Conservation (phyloP, 345 rosid genomes). For the Pugionium dolabratum region DNA sequence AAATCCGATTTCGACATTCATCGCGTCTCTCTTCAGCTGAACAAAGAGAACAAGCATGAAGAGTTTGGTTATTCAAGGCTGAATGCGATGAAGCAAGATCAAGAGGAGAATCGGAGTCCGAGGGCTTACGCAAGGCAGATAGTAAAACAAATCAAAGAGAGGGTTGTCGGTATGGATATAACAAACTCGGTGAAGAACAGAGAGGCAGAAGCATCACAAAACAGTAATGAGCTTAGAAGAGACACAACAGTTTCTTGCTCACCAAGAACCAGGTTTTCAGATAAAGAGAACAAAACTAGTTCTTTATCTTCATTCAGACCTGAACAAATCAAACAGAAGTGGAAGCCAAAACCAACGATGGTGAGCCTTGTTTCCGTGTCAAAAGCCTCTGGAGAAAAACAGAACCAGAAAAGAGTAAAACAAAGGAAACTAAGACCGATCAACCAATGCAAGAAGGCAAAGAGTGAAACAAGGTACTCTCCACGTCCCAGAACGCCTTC, state of each 20-base stretch:
- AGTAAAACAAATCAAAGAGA: constrained; percentile 73
- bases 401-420: constrained; percentile 34
- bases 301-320: constrained; percentile 19
- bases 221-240: constrained; percentile 30
- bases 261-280: constrained; percentile 55
- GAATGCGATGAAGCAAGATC: constrained; percentile 44
- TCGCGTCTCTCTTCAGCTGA: constrained; percentile 75
- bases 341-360: constrained; percentile 26
- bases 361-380: constrained; percentile 18
- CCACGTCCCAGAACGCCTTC: constrained; percentile 43
- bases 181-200: constrained; percentile 62
- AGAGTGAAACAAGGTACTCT: constrained; percentile 36
- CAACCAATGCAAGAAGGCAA: constrained; percentile 43
- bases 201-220: constrained; percentile 20
- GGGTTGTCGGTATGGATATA: constrained; percentile 68
- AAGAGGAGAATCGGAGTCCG: constrained; percentile 57
- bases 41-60: constrained; percentile 49
- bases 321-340: constrained; percentile 31
- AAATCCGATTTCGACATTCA: constrained; percentile 65
- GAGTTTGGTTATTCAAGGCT: constrained; percentile 39
- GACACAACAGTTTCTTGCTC: constrained; percentile 51
- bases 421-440: constrained; percentile 32
- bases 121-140: constrained; percentile 64
- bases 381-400: constrained; percentile 30
- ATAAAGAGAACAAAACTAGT: constrained; percentile 43